Conservation (phyloP, 129 eudicot genomes). For the Artemisia argyi region DNA sequence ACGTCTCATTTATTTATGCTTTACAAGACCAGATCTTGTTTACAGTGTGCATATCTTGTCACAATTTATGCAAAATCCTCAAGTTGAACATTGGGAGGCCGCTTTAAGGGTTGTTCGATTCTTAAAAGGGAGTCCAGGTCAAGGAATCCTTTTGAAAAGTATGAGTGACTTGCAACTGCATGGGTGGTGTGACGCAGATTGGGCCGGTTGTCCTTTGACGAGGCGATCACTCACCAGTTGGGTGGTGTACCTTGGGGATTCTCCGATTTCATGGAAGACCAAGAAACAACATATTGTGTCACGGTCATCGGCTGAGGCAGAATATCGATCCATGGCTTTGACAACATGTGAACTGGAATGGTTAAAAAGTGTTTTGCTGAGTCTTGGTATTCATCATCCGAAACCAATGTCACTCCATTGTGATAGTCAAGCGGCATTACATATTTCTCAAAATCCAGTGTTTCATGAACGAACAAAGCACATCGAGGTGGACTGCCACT, state of each 20-base stretch:
- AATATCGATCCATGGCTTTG: neutral
- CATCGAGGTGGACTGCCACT: too few relatives aligned
- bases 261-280: neutral
- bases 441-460: slow-evolving; percentile 11
- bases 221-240: neutral
- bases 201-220: neutral
- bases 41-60: slow-evolving; percentile 16
- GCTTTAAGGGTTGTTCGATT: slow-evolving; percentile 1
- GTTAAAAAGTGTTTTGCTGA: slow-evolving; percentile 2
- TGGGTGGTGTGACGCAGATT: slow-evolving; percentile 6
- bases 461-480: too few relatives aligned
- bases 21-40: too few relatives aligned
- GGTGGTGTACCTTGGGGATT: neutral
- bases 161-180: neutral
- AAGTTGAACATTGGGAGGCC: slow-evolving; percentile 9
- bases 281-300: neutral
- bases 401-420: neutral
- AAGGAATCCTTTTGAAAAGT: neutral
- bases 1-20: too few relatives aligned
- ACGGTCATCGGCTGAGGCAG: neutral
- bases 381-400: neutral
- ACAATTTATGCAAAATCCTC: slow-evolving; percentile 1
- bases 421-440: slow-evolving; percentile 7
- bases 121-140: neutral
- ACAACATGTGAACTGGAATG: neutral